Base-by-base conservation (phyloP, 1,139 yeast genomes). In the Trichomonascaceae sp. region DNA sequence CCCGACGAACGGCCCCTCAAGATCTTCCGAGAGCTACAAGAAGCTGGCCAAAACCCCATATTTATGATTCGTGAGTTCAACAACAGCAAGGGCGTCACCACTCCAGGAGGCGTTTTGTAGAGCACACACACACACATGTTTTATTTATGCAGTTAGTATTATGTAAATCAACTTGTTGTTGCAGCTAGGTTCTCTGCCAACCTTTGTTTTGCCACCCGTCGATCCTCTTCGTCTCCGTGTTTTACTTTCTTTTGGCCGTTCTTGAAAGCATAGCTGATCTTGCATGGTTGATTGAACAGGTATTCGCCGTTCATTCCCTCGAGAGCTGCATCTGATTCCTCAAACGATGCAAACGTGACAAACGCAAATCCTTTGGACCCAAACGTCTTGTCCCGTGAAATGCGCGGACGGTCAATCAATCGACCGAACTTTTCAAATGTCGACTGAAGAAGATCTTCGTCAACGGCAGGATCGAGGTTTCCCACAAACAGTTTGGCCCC, bases 31-130 rank as follows among this genome's bases (percentile, higher is more conserved):
- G 94, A 80, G 50, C 62, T 89, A 31, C 89, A 76, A 51, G 94
- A 82, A 43, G 69, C 76, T 40, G 96, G 96, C 1, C 69, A 79
- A 45, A 84, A 80, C 48, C 97, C 98, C 0, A 84, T 93, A 1
- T 85, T 87, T 39, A 87, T 87, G 96, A 67, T 87, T 36, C 62
- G 97, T 43, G 93, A 82, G 47, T 67, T 79, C 39, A 93, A 87
- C 25, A 74, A 44, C 29, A 43, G 41, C 35, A 41, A 29, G 30
- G 43, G 37, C 17, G 45, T 41, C 26, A 54, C 55, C 3, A 53
- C 59, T 3, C 60, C 60, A 3, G 60, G 60, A 3, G 60, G 60
- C 1, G 58, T 56, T 13, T 34, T 55, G 11, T 30, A 31, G n/a
- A 17, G n/a, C 5, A 13, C 13, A 17, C 2, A 27, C 14, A 8